Percentiles rank a stretch among this genome's conserved stretches.
Evolutionary conservation across 1,139 yeast genomes (phyloP).

Genomic region (Candida glucosophila): DNA sequence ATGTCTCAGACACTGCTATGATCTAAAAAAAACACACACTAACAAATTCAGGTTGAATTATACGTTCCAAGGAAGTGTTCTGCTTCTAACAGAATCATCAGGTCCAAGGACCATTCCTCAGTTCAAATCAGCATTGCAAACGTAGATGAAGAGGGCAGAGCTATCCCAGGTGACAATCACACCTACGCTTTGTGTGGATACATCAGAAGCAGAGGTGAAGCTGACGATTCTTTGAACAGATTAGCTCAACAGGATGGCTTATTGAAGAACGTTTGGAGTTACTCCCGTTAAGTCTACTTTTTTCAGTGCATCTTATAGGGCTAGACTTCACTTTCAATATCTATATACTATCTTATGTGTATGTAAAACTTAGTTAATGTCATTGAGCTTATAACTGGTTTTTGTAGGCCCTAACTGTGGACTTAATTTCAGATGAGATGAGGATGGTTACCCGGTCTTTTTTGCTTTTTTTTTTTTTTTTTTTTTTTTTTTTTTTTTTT

Average conservation of each 20-base stretch:
- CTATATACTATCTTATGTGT: conserved; percentile 8
- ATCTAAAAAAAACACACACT: too few species aligned
- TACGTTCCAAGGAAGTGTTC: conserved; percentile 99
- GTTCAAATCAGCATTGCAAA: conserved; percentile 65
- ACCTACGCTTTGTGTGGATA: conserved; percentile 96
- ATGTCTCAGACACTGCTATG: too few species aligned
- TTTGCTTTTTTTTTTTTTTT: too few species aligned
- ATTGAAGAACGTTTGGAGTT: conserved; percentile 97
- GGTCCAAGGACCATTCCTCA: conserved; percentile 99
- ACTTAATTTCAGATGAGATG: too few species aligned
- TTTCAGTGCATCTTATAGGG: conserved; percentile 5
- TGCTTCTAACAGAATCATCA: conserved; percentile 99
- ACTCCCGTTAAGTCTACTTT: conserved; percentile 75
- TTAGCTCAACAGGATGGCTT: conserved; percentile 98
- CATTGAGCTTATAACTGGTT: too few species aligned
- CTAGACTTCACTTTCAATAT: conserved; percentile 3
- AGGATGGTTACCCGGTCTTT: too few species aligned
- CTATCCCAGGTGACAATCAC: conserved; percentile 84
- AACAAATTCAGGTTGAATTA: conserved; percentile 99
- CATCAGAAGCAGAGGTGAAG: conserved; percentile 76
- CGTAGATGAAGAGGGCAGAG: conserved; percentile 90
- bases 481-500: too few species aligned
- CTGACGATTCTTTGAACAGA: conserved; percentile 99
- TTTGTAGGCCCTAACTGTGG: too few species aligned
- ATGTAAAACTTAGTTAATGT: conserved; percentile 13